Evolutionary conservation across 306 rosid genomes (phyloP), one percentile per base, ranked within the genome.

Genomic region (Rubus idaeus): DNA sequence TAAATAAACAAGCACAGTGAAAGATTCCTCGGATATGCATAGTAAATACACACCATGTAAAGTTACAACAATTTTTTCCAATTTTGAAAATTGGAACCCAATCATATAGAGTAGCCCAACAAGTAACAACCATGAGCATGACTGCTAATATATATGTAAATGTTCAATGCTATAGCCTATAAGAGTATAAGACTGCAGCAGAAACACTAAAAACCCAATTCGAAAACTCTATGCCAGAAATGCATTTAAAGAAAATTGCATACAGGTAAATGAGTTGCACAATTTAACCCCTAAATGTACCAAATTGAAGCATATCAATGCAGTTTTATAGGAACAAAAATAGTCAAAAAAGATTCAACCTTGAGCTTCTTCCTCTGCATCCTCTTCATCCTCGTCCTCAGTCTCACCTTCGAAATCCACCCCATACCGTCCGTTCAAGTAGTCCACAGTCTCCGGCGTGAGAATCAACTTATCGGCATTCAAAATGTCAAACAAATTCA

Each of bases 391-490:
- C 0, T 87, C 93, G 8, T 78, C 88, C 20, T 82, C 90, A 3
- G 26, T 73, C 45, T 75, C 90, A 0, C 75, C 92, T 13, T 80
- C 82, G 8, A 74, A 77, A 81, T 82, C 77, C 42, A 74, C 62
- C 74, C 99, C 98, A 81, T 95, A 92, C 74, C 97, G 87, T 58
- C 65, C 68, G 58, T 95, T 95, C 88, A 95, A 89, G 63, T 77
- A 92, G 56, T 91, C 91, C 63, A 95, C 97, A 17, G 93, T 91
- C 21, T 51, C 85, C 57, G 86, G 89, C 0, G 97, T 92, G 6
- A 92, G 85, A 21, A 95, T 90, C 50, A 95, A 10, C 91, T 90
- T 95, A 80, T 95, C 99, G 10, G 97, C 90, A 80, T 95, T 85
- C 84, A 95, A 85, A 68, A 95, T 81, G 61, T 95, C 99, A 70